A percentile compares a stretch with the other conserved stretches of the same genome.
Conservation (phyloP, 2,329 filamentous ascomycete genomes). For the Venturia aucupariae region DNA sequence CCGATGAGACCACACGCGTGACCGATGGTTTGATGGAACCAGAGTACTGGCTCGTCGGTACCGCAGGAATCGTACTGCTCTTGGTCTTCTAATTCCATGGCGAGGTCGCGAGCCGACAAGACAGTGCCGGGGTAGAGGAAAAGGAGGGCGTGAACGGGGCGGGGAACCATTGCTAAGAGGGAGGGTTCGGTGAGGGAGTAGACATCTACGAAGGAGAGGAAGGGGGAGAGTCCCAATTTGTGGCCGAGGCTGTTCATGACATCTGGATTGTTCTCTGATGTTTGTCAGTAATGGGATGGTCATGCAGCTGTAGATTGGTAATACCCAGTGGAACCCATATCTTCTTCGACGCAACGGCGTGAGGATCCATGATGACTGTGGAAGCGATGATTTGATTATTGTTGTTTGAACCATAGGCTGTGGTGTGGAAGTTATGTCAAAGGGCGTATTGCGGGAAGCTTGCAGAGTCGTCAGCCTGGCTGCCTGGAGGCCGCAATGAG, state of each 20-base stretch:
- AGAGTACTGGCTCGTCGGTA: conserved; percentile 43
- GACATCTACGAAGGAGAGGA: conserved; percentile 45
- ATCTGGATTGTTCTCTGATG: conserved; percentile 46
- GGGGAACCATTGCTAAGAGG: conserved; percentile 40
- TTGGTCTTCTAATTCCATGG: conserved; percentile 32
- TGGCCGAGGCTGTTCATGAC: conserved; percentile 43
- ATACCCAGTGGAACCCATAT: conserved; percentile 14
- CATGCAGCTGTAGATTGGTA: neutral
- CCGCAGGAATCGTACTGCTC: conserved; percentile 39
- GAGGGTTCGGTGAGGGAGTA: conserved; percentile 43
- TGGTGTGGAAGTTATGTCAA: neutral
- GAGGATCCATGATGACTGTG: conserved; percentile 9
- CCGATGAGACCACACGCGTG: conserved; percentile 52
- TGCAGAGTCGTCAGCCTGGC: neutral
- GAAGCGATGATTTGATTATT: neutral
- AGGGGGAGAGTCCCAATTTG: conserved; percentile 38
- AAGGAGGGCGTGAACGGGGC: conserved; percentile 45
- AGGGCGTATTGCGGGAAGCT: neutral
- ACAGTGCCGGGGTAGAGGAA: conserved; percentile 41
- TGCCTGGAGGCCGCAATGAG: neutral
- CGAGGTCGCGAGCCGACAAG: conserved; percentile 33
- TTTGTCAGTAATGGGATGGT: neutral
- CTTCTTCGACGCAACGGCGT: conserved; percentile 9
- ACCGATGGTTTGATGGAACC: conserved; percentile 51
- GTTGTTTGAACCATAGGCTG: neutral